phyloP scores from a whole-genome alignment of 257 asterid genomes.

The Thymus quinquecostatus region DNA sequence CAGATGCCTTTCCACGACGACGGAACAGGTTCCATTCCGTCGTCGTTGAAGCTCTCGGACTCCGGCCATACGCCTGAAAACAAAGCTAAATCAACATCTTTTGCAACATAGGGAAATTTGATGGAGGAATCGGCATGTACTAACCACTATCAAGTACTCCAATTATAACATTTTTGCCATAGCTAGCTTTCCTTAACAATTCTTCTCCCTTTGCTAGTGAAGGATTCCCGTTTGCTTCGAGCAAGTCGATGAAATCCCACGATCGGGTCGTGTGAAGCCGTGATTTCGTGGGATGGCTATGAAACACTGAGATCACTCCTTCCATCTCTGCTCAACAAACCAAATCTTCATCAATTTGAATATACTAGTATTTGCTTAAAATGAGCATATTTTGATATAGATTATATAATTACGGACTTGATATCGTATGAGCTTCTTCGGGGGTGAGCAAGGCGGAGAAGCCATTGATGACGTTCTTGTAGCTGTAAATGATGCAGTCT shows the following conservation, averaged over 20 bases:
- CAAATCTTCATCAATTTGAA: background rate
- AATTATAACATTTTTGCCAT: slow-evolving; percentile 40
- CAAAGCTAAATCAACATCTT: background rate
- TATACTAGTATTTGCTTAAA: background rate
- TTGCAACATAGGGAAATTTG: background rate
- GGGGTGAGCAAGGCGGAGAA: slow-evolving; percentile 58
- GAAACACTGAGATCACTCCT: slow-evolving; percentile 52
- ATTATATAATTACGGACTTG: background rate
- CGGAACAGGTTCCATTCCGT: slow-evolving; percentile 59
- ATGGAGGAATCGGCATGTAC: background rate
- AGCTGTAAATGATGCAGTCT: slow-evolving; percentile 47
- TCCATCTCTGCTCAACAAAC: slow-evolving; percentile 42
- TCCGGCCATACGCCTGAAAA: slow-evolving; percentile 56
- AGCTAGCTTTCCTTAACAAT: slow-evolving; percentile 34
- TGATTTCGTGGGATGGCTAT: slow-evolving; percentile 38
- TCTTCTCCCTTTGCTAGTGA: slow-evolving; percentile 24
- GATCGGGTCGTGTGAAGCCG: slow-evolving; percentile 58
- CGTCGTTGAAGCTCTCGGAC: slow-evolving; percentile 48
- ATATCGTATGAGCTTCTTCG: slow-evolving; percentile 46
- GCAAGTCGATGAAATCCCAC: slow-evolving; percentile 48
- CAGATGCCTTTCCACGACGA: slow-evolving; percentile 54
- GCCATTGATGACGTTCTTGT: slow-evolving; percentile 53
- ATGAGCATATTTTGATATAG: background rate
- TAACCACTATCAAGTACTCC: slow-evolving; percentile 39
- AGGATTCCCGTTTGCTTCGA: slow-evolving; percentile 40